Evolutionary conservation across 1,284 basidiomycete genomes (phyloP), one percentile per base, ranked within the genome.

Genomic region (Heterobasidion irregulare): DNA sequence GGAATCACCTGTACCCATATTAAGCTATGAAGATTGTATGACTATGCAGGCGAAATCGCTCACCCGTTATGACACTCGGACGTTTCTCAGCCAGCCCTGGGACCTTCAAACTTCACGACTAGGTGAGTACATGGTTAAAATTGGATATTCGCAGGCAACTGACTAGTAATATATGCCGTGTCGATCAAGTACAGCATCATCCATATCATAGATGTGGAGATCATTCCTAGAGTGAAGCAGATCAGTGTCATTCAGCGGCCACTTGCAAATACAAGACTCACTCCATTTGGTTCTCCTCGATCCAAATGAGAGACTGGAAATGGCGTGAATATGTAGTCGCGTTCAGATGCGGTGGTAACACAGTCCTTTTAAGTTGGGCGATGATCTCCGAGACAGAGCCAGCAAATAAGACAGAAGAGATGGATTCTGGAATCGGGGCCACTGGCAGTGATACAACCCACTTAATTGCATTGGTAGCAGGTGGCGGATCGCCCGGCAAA

Each of bases 31-130:
- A 46, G 26, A 10, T n/a, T 26, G 33, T 2, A 33, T 16, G 16
- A 6, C 26, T 5, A 26, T 26, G 26, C 26, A 5, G 6, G 26
- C 26, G 26, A 5, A 2, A 9, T 45, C 33, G 66, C 74, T 62
- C 49, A 77, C 83, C 82, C n/a, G 80, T 69, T 3, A 84, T 68
- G 3, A 84, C 81, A 59, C 82, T 83, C 0, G 82, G 82, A 0
- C 82, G 72, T 57, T 84, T 86, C 64, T 86, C 84, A 0, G 84
- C 80, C 1, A 87, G 67, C 0, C 83, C 84, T 2, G 78, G 80
- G 2, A 86, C 82, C 2, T 62, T 57, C 8, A 86, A 68, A 57
- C 83, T 85, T 26, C 44, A 1, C 51, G 15, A 54, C 36, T 51
- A 34, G 45, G 38, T 6, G 16, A n/a, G 38, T 45, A 48, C 34